Base-by-base conservation (phyloP, 1,139 yeast species). In the Candida sp. region DNA sequence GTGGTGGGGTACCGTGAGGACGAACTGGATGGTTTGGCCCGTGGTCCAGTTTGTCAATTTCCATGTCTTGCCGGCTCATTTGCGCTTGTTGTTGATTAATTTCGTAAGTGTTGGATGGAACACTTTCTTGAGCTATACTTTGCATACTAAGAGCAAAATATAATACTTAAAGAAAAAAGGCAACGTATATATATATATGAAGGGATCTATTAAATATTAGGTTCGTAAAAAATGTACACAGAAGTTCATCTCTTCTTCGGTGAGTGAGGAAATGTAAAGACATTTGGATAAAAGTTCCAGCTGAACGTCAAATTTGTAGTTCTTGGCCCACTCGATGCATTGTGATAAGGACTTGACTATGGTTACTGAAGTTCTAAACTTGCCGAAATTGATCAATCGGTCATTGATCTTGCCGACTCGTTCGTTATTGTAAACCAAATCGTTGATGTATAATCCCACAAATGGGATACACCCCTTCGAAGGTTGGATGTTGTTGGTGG, bases 21-120 rank as follows among this genome's bases (percentile, higher is more conserved):
- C 88, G 32, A 91, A 90, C 65, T 92, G 97, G 96, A 58, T 77
- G 45, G 88, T 92, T 7, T 92, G 98, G 98, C 98, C 97, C 0
- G 72, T 82, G 0, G 86, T 92, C 61, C 98, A 92, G 68, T 55
- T 81, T 47, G 60, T 84, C 52, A 93, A 93, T 67, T 90, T 93
- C 61, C 77, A 82, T 44, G 61, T 88, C 9, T 80, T 90, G 3
- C 97, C 97, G 0, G 81, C 86, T 2, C 84, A 84, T 42, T 82
- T 81, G 59, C 78, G 96, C 38, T 69, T 92, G 50, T 61, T 89
- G 45, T 77, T 85, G 4, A 96, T 89, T 37, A 90, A 91, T 61
- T 57, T 85, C 2, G 78, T 90, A 26, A 84, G 96, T 49, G 83
- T 92, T 32, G 85, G 88, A 4, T 93, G 98, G 98, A 93, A 92